Percentiles rank a stretch among this genome's conserved stretches.
phyloP scores from a whole-genome alignment of 108 stramenopile species.

The Aurantiochytrium sp. region DNA sequence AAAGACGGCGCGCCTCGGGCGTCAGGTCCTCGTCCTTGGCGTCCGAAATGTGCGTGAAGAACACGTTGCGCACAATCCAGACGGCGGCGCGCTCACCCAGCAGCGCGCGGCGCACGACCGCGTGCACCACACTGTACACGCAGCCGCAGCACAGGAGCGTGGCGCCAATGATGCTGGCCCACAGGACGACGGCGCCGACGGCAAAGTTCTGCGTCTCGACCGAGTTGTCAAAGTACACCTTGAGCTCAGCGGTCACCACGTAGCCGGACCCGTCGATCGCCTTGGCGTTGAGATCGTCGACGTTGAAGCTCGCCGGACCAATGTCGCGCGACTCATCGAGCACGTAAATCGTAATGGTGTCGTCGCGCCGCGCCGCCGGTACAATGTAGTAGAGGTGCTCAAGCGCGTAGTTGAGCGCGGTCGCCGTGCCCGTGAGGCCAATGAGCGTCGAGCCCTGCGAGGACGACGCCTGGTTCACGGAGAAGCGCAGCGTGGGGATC shows the following conservation, averaged over 20 bases:
- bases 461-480: neutral
- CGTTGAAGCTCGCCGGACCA: neutral
- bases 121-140: neutral
- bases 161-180: neutral
- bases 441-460: neutral
- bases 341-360: neutral
- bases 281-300: neutral
- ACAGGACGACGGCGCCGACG: neutral
- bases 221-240: neutral
- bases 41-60: conserved; percentile 7
- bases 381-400: neutral
- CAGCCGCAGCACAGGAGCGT: neutral
- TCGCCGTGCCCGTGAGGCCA: neutral
- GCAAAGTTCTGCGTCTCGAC: neutral
- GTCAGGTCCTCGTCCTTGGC: neutral
- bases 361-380: neutral
- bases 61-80: neutral
- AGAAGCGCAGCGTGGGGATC: neutral
- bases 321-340: neutral
- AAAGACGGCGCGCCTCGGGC: neutral
- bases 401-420: neutral
- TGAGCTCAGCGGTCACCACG: neutral
- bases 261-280: neutral
- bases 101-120: neutral
- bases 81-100: neutral